Evolutionary conservation across 2,329 filamentous ascomycete genomes (phyloP).

Genomic region (Aspergillus tubingensis): DNA sequence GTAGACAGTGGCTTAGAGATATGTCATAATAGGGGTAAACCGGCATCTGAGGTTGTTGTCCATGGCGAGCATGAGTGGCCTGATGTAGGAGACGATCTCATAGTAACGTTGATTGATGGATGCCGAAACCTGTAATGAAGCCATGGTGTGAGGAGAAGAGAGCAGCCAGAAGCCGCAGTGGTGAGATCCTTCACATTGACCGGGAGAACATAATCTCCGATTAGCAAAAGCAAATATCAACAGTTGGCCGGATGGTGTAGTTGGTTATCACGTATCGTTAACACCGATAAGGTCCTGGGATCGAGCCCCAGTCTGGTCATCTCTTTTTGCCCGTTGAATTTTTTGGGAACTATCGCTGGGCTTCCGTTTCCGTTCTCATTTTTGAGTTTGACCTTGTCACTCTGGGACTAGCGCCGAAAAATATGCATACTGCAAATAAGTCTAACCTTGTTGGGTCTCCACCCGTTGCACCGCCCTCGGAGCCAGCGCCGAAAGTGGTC

Average conservation of each 20-base stretch:
- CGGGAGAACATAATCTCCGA: no score
- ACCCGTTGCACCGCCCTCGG: background rate
- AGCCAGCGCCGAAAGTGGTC: background rate
- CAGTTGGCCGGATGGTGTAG: slow-evolving; percentile 15
- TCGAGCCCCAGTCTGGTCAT: slow-evolving; percentile 30
- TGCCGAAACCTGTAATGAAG: background rate
- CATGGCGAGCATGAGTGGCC: background rate
- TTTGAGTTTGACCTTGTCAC: background rate
- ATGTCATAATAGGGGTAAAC: background rate
- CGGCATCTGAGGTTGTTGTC: background rate
- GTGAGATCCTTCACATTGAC: background rate
- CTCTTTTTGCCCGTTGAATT: slow-evolving; percentile 19
- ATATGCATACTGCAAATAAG: background rate
- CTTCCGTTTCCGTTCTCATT: background rate
- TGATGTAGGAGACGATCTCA: background rate
- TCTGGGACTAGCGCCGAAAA: background rate
- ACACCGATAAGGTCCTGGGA: slow-evolving; percentile 37
- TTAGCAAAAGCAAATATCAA: background rate
- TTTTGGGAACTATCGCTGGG: background rate
- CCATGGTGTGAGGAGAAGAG: background rate
- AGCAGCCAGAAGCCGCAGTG: background rate
- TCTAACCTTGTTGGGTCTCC: background rate
- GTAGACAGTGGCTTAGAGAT: background rate
- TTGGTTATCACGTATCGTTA: slow-evolving; percentile 39
- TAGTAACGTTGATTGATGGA: background rate